phyloP scores from a whole-genome alignment of 2,329 filamentous ascomycete species.

The Xylariaceae sp. region DNA sequence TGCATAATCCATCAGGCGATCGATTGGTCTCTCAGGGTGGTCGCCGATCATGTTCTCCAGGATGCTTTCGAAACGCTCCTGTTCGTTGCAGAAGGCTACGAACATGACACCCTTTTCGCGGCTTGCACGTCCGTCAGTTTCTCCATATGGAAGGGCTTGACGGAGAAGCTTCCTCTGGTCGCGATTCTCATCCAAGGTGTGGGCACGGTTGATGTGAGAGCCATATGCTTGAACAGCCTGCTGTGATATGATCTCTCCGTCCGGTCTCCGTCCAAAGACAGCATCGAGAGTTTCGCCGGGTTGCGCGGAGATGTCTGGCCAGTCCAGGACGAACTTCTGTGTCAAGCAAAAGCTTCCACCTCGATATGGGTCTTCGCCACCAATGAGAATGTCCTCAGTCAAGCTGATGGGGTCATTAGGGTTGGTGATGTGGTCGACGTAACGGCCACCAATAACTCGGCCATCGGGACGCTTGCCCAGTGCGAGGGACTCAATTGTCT shows the following conservation, averaged over 20 bases:
- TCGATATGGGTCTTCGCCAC: constrained; percentile 1
- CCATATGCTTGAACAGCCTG: constrained; percentile 6
- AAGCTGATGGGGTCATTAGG: constrained; percentile 19
- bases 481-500: constrained; percentile 1
- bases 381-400: constrained; percentile 14
- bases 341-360: constrained; percentile 15
- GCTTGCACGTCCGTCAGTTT: constrained; percentile 8
- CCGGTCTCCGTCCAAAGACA: constrained; percentile 13
- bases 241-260: constrained; percentile 17
- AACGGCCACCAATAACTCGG: constrained; percentile 16
- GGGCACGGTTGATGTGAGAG: constrained; percentile 13
- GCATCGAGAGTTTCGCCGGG: constrained; percentile 12
- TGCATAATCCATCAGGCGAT: constrained; percentile 16
- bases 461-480: constrained; percentile 16
- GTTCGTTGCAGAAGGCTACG: constrained; percentile 16
- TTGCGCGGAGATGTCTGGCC: constrained; percentile 14
- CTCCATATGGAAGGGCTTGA: constrained; percentile 14
- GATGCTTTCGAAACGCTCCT: constrained; percentile 13
- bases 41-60: constrained; percentile 13
- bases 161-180: constrained; percentile 17
- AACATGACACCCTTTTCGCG: constrained; percentile 18
- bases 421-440: constrained; percentile 18
- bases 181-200: constrained; percentile 13
- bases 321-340: constrained; percentile 15
- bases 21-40: constrained; percentile 12